Conservation (phyloP, 768 basidiomycete genomes). For the Pleurotus cornucopiae region DNA sequence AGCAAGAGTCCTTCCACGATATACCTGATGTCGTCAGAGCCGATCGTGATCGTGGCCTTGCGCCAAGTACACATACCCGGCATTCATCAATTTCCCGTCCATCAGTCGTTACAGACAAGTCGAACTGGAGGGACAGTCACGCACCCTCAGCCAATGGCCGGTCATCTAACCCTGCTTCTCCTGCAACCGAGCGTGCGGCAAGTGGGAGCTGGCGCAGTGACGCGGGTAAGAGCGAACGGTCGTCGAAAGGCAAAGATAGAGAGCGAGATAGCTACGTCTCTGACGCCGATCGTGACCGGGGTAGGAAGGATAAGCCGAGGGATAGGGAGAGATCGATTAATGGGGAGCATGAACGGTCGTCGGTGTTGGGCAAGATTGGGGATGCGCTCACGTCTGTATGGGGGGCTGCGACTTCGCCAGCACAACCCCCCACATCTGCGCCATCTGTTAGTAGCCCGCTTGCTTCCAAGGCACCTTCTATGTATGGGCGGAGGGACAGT, state of each 20-base stretch:
- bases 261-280: slow-evolving; percentile 16
- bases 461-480: not conserved
- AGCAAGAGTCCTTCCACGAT: slow-evolving; percentile 5
- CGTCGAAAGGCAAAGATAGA: slow-evolving; percentile 23
- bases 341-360: slow-evolving; percentile 23
- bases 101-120: not conserved
- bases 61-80: not conserved
- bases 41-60: not conserved
- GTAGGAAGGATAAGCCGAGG: slow-evolving; percentile 10
- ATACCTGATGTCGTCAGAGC: slow-evolving; percentile 1
- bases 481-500: not conserved
- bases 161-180: slow-evolving; percentile 12
- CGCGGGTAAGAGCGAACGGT: slow-evolving; percentile 13
- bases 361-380: slow-evolving; percentile 31
- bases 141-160: slow-evolving; percentile 4
- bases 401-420: slow-evolving; percentile 27
- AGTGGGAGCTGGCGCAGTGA: slow-evolving; percentile 14
- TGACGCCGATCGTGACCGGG: slow-evolving; percentile 18
- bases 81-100: slow-evolving; percentile 1
- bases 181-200: slow-evolving; percentile 12
- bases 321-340: slow-evolving; percentile 20
- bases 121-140: not conserved
- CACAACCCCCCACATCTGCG: not conserved
- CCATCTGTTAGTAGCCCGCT: not conserved
- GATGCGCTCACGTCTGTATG: slow-evolving; percentile 45